Evolutionary conservation across 2,329 filamentous ascomycete genomes (phyloP).

Genomic region (Colletotrichum sp.): DNA sequence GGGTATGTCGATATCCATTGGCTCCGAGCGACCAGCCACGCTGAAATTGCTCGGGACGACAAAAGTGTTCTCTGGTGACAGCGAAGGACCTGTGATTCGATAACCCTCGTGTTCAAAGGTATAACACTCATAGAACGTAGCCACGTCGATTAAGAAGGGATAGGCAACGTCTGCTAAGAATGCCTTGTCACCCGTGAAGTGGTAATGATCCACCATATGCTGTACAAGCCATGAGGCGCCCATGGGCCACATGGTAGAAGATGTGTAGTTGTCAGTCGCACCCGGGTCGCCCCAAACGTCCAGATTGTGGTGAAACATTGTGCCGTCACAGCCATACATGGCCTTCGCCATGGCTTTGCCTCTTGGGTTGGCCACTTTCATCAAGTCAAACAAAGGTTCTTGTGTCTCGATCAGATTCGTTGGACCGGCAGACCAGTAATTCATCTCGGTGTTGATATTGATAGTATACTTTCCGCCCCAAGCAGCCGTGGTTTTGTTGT

Average conservation of each 20-base stretch:
- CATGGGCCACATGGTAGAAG: slow-evolving; percentile 40
- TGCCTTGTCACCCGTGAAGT: slow-evolving; percentile 34
- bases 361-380: slow-evolving; percentile 33
- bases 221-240: slow-evolving; percentile 43
- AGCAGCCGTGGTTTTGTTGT: slow-evolving; percentile 32
- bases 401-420: slow-evolving; percentile 42
- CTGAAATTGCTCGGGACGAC: slow-evolving; percentile 17
- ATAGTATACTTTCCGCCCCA: slow-evolving; percentile 49
- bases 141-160: slow-evolving; percentile 37
- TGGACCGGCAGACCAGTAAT: slow-evolving; percentile 42
- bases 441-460: slow-evolving; percentile 48
- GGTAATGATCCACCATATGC: slow-evolving; percentile 44
- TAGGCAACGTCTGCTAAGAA: slow-evolving; percentile 26
- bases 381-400: slow-evolving; percentile 41
- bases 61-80: slow-evolving; percentile 29
- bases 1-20: slow-evolving; percentile 25
- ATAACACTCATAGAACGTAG: slow-evolving; percentile 43
- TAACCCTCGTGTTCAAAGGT: slow-evolving; percentile 35
- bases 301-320: slow-evolving; percentile 42
- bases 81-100: slow-evolving; percentile 26
- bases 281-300: slow-evolving; percentile 44
- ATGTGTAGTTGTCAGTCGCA: slow-evolving; percentile 34
- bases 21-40: background rate
- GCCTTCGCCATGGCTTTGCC: slow-evolving; percentile 36
- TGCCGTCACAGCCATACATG: slow-evolving; percentile 44